phyloP scores from a whole-genome alignment of 352 stramenopile genomes.

The Phytopythium montanum region DNA sequence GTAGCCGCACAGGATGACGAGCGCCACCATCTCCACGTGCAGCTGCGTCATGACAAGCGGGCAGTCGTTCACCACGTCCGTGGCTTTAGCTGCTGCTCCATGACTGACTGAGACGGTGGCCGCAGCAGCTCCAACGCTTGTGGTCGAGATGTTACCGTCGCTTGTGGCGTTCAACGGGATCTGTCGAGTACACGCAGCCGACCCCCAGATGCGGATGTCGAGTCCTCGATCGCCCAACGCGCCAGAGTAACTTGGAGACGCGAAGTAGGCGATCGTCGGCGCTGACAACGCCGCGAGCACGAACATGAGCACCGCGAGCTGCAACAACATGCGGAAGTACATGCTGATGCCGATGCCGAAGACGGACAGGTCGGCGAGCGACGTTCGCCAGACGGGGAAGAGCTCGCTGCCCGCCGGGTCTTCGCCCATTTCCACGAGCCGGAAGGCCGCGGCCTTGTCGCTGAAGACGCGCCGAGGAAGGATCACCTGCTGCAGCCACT shows the following conservation, averaged over 20 bases:
- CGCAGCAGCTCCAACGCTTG: not conserved
- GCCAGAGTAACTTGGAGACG: slow-evolving; percentile 56
- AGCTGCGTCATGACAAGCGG: slow-evolving; percentile 47
- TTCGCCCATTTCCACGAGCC: slow-evolving; percentile 68
- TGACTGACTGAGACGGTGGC: not conserved
- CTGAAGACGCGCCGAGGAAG: slow-evolving; percentile 45
- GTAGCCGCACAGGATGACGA: slow-evolving; percentile 48
- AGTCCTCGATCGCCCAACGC: slow-evolving; percentile 26
- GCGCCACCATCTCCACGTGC: slow-evolving; percentile 50
- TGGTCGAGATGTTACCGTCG: slow-evolving; percentile 7
- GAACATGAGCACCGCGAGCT: slow-evolving; percentile 47
- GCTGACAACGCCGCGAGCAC: slow-evolving; percentile 53
- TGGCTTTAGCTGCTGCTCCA: too few relatives aligned
- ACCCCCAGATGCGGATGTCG: slow-evolving; percentile 50
- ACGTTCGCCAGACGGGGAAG: slow-evolving; percentile 60
- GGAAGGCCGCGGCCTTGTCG: slow-evolving; percentile 35
- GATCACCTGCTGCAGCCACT: slow-evolving; percentile 57
- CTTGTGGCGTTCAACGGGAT: slow-evolving; percentile 8
- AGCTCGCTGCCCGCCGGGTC: slow-evolving; percentile 43
- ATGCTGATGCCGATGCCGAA: slow-evolving; percentile 78
- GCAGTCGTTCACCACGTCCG: slow-evolving; percentile 36
- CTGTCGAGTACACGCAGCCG: slow-evolving; percentile 54
- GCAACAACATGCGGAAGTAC: slow-evolving; percentile 74
- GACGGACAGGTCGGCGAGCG: slow-evolving; percentile 48
- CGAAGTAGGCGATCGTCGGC: slow-evolving; percentile 64